Percentiles rank a stretch among this genome's conserved stretches.
Evolutionary conservation across 345 rosid genomes (phyloP).

Genomic region (Garcia nutans): DNA sequence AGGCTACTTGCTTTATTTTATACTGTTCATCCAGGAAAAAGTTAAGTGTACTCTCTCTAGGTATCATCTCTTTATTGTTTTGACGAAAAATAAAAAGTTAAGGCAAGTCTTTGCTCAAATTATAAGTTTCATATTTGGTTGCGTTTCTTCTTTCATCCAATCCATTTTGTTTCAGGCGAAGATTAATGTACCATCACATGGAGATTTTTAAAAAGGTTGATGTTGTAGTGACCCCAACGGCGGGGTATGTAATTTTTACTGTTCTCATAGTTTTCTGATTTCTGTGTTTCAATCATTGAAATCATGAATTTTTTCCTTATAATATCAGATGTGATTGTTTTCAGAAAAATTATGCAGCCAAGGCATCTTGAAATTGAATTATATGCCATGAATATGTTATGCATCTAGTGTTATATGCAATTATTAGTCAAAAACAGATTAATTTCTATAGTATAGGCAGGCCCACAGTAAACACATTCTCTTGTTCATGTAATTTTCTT

Average conservation of each 20-base stretch:
- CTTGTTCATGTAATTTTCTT: neutral
- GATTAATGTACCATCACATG: slow-evolving; percentile 73
- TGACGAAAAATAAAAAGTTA: neutral
- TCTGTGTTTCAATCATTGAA: neutral
- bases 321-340: neutral
- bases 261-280: neutral
- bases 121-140: neutral
- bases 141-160: slow-evolving; percentile 7
- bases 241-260: slow-evolving; percentile 49
- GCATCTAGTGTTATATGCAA: neutral
- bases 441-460: neutral
- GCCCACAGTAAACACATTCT: neutral
- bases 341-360: neutral
- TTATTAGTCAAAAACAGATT: neutral
- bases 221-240: slow-evolving; percentile 82
- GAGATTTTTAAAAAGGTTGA: slow-evolving; percentile 82
- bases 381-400: neutral
- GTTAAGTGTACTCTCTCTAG: neutral
- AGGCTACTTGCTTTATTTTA: neutral
- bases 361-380: neutral
- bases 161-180: slow-evolving; percentile 52
- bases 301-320: neutral
- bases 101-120: neutral
- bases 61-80: neutral
- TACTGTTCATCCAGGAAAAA: neutral